Percentiles rank a stretch among this genome's conserved stretches.
Evolutionary conservation across 805 yeast species (phyloP).

Genomic region (Cyberlindnera lachancei): DNA sequence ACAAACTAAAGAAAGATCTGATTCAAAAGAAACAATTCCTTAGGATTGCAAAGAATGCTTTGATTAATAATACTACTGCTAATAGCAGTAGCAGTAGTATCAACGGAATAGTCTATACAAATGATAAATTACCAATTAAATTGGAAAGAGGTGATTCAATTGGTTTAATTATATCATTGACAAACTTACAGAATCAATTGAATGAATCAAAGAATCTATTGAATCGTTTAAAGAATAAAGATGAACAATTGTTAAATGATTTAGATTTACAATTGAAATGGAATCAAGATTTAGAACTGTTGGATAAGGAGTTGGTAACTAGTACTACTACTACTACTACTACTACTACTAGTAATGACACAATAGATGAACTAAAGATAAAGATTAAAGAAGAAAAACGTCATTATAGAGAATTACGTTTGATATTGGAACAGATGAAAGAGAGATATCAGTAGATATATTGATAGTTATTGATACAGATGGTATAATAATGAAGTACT

Average conservation of each 20-base stretch:
- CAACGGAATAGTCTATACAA: conserved; percentile 8
- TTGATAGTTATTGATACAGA: no score
- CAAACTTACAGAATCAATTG: conserved; percentile 11
- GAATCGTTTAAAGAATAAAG: conserved; percentile 1
- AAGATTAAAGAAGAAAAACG: background rate
- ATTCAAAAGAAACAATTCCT: conserved; percentile 4
- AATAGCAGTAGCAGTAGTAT: conserved; percentile 1
- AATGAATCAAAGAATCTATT: conserved; percentile 4
- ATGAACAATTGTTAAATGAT: background rate
- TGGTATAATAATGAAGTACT: no score
- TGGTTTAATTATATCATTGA: conserved; percentile 14
- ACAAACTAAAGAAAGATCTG: conserved; percentile 6
- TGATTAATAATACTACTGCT: conserved; percentile 4
- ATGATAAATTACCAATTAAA: conserved; percentile 14
- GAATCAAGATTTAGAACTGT: conserved; percentile 1
- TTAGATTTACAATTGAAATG: conserved; percentile 1
- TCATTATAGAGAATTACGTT: background rate
- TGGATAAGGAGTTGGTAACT: background rate
- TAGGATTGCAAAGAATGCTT: conserved; percentile 4
- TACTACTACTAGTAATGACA: no score
- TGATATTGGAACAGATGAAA: no score
- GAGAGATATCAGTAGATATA: no score
- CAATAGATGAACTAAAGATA: no score
- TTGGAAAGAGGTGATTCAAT: conserved; percentile 19
- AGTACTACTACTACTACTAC: no score